Conservation (phyloP, 768 basidiomycete species). For the Cubamyces sp. region DNA sequence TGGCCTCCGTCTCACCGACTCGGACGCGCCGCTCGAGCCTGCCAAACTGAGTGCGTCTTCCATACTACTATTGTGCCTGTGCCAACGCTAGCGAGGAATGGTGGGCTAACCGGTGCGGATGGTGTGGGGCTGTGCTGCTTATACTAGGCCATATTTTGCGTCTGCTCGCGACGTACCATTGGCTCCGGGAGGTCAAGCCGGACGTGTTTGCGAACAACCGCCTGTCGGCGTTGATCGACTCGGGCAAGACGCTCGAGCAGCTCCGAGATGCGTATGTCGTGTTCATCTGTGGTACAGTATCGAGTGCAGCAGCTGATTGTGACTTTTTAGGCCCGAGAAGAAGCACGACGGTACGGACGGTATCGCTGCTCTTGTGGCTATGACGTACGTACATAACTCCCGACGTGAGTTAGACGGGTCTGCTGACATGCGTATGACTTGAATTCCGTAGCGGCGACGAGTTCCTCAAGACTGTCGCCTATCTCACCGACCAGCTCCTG, state of each 20-base stretch:
- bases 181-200: slow-evolving; percentile 66
- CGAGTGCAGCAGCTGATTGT: background rate
- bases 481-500: slow-evolving; percentile 19
- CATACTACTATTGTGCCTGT: background rate
- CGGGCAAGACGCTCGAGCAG: slow-evolving; percentile 57
- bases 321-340: slow-evolving; percentile 50
- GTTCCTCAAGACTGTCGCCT: slow-evolving; percentile 8
- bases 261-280: slow-evolving; percentile 24
- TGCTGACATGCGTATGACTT: background rate
- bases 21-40: slow-evolving; percentile 25
- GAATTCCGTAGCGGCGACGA: slow-evolving; percentile 7
- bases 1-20: slow-evolving; percentile 1
- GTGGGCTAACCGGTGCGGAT: too few species aligned
- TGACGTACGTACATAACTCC: slow-evolving; percentile 50
- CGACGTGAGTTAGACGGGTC: background rate
- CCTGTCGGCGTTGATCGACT: slow-evolving; percentile 67
- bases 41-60: slow-evolving; percentile 52
- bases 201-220: slow-evolving; percentile 75
- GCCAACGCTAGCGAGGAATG: too few species aligned
- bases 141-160: slow-evolving; percentile 68
- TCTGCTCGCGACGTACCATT: slow-evolving; percentile 76
- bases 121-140: too few species aligned
- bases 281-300: background rate
- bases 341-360: slow-evolving; percentile 71
- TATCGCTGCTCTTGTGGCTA: slow-evolving; percentile 66